A percentile compares a stretch with the other conserved stretches of the same genome.
phyloP scores from a whole-genome alignment of 176 grass and related monocot genomes.

The Aechmea fasciata region DNA sequence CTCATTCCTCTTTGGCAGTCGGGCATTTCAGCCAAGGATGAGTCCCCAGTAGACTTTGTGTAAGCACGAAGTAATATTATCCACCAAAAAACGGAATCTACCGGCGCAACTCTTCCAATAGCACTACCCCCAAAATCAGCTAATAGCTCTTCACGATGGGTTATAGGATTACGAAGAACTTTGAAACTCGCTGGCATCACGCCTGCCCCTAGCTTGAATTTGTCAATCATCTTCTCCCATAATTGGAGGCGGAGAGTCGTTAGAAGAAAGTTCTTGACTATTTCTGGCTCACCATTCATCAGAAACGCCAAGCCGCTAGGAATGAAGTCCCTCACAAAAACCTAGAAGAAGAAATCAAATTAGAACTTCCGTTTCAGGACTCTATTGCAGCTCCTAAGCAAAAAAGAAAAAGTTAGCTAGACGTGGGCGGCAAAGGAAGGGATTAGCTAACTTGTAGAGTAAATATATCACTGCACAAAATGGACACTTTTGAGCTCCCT shows the following conservation, averaged over 20 bases:
- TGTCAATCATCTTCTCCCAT: conserved; percentile 65
- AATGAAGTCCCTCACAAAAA: conserved; percentile 95
- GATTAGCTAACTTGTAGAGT: background rate
- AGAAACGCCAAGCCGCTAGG: conserved; percentile 76
- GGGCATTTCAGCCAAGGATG: conserved; percentile 48
- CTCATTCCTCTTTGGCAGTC: conserved; percentile 60
- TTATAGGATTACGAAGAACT: conserved; percentile 32
- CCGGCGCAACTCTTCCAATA: conserved; percentile 83
- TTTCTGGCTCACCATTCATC: conserved; percentile 50
- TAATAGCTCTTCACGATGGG: conserved; percentile 48
- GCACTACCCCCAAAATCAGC: conserved; percentile 95
- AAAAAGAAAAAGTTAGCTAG: background rate
- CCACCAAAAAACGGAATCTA: conserved; percentile 97
- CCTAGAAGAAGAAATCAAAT: conserved; percentile 32
- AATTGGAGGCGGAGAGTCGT: conserved; percentile 72
- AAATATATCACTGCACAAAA: background rate
- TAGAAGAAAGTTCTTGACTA: conserved; percentile 82
- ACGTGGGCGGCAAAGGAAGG: background rate
- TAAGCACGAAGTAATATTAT: conserved; percentile 85
- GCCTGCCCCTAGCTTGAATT: conserved; percentile 67
- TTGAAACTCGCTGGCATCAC: conserved; percentile 94
- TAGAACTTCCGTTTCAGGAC: conserved; percentile 1
- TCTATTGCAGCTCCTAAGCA: conserved; percentile 13
- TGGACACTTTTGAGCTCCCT: too few relatives aligned
- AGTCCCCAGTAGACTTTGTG: conserved; percentile 56